Conservation (phyloP, 768 basidiomycete genomes). For the Candolleomyces aberdarensis region DNA sequence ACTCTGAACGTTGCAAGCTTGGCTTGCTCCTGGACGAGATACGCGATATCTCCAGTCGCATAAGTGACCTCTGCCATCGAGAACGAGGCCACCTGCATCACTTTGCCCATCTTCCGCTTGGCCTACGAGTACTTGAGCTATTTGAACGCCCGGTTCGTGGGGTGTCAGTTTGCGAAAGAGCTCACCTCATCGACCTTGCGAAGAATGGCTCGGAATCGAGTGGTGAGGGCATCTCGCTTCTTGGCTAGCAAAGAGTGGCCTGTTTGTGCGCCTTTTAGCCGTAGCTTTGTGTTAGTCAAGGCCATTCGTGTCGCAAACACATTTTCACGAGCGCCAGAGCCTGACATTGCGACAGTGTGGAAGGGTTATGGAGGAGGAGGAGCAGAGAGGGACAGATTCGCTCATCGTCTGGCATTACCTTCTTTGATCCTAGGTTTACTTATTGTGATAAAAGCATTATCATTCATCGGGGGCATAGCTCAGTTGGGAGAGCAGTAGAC, state of each 20-base stretch:
- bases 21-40: constrained; percentile 96
- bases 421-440: background rate
- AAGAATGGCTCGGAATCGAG: constrained; percentile 90
- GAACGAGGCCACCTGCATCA: constrained; percentile 98
- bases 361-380: background rate
- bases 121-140: constrained; percentile 53
- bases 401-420: background rate
- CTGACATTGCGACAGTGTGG: constrained; percentile 64
- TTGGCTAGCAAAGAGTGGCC: constrained; percentile 95
- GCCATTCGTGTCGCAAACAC: constrained; percentile 98
- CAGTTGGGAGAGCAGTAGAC: constrained; percentile 77
- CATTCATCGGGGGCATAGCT: constrained; percentile 60
- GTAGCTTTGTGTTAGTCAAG: constrained; percentile 85
- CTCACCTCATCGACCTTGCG: constrained; percentile 95
- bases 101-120: constrained; percentile 97
- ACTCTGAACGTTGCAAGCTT: constrained; percentile 90
- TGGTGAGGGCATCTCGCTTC: constrained; percentile 96
- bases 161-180: background rate
- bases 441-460: background rate
- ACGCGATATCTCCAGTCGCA: constrained; percentile 94
- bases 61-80: constrained; percentile 99
- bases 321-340: constrained; percentile 86
- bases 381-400: background rate
- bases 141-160: constrained; percentile 14
- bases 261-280: constrained; percentile 89